Base-by-base conservation (phyloP, 2,329 filamentous ascomycete species). In the Neonectria ditissima region DNA sequence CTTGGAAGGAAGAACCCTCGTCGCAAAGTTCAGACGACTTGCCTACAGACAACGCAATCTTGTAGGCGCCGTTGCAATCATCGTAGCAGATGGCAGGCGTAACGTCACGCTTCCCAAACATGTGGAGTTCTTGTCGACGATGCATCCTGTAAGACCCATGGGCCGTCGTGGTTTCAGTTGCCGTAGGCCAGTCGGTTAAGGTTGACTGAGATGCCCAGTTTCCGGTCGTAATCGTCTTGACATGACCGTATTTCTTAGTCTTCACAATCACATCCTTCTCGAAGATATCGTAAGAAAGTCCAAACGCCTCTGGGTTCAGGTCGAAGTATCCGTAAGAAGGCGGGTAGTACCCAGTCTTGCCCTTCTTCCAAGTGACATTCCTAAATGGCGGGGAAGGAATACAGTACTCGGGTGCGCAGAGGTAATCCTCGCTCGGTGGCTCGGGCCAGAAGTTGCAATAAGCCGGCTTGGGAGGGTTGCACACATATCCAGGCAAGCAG, bases 231-330 rank as follows among this genome's bases (percentile, higher is more conserved):
- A 82, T 77, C 1, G 84, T 87, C 0, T 77, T 81, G 2, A 78
- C 73, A 10, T 76, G 73, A 26, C 78, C 79, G 28, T 62, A 24
- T 34, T 77, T 68, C 7, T 80, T 58, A 2, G 77, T 73, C 58
- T 77, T 77, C 5, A 80, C 69, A 11, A 81, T 70, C 1, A 79
- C 69, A 5, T 83, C 71, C 24, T 82, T 77, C 20, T 82, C 80
- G 64, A 91, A 92, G 18, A 92, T 88, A 44, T 84, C 85, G 62
- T 87, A 89, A 53, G 82, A 85, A 16, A 92, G 79, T 5, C 89
- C 89, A 62, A 92, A 92, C 0, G 82, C 82, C 1, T 80, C 75
- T 0, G 90, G 80, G 59, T 89, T 81, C n/a, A 92, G 81, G 62
- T 91, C 84, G 78, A 89, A 92, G 73, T 91, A 92, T 4, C 84